Conservation (phyloP, 2,329 filamentous ascomycete species). For the Arthrinium puccinioides region DNA sequence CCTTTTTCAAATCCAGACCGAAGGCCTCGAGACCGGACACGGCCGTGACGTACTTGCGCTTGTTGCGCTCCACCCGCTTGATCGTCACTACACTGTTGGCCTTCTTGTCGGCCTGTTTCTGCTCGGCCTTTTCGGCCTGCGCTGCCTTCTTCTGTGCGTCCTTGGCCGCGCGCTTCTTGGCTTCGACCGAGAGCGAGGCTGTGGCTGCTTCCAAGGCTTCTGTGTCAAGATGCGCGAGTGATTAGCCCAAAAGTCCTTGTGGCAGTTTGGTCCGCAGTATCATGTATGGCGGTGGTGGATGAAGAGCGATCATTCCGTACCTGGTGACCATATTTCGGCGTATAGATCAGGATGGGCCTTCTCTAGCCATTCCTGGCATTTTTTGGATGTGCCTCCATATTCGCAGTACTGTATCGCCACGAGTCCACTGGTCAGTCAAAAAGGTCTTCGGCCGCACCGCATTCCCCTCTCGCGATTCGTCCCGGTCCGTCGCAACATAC, state of each 20-base stretch:
- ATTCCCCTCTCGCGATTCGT: too few relatives aligned
- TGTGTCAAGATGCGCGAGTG: conserved; percentile 29
- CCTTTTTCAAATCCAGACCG: conserved; percentile 88
- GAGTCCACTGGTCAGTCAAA: too few relatives aligned
- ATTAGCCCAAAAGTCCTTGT: too few relatives aligned
- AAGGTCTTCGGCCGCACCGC: too few relatives aligned
- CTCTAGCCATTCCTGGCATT: conserved; percentile 94
- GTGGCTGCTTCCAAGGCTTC: conserved; percentile 80
- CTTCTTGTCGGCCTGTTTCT: conserved; percentile 74
- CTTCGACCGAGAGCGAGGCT: conserved; percentile 78
- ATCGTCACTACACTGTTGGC: conserved; percentile 79
- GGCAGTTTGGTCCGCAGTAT: too few relatives aligned
- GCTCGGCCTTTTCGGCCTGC: conserved; percentile 82
- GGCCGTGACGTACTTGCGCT: conserved; percentile 92
- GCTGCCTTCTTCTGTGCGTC: conserved; percentile 95
- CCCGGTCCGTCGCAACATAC: conserved; percentile 27
- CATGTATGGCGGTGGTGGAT: too few relatives aligned
- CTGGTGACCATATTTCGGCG: conserved; percentile 74
- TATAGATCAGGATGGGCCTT: conserved; percentile 69
- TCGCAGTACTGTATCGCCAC: conserved; percentile 98
- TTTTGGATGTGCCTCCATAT: conserved; percentile 92
- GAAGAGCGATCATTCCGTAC: conserved; percentile 40
- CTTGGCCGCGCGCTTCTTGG: conserved; percentile 90
- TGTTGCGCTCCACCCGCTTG: conserved; percentile 96
- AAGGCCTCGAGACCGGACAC: conserved; percentile 88